phyloP scores from a whole-genome alignment of 495 filamentous ascomycete species.

The Xylaria sp. region DNA sequence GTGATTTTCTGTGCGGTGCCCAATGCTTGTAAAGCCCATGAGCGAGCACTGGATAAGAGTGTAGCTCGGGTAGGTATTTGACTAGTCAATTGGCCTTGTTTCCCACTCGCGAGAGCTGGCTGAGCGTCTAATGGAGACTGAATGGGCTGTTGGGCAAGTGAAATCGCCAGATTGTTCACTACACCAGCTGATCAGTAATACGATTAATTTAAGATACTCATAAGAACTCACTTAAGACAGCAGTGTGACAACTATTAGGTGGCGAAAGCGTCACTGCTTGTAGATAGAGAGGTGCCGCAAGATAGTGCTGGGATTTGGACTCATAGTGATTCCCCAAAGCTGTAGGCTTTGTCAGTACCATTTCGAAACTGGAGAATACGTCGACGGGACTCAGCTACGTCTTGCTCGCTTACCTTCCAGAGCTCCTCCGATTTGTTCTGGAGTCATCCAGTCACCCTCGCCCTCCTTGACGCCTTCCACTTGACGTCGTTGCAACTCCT shows the following conservation, averaged over 20 bases:
- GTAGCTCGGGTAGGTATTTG: constrained; percentile 55
- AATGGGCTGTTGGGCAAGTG: constrained; percentile 69
- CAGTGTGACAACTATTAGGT: constrained; percentile 63
- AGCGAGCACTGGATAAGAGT: constrained; percentile 47
- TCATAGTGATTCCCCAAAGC: constrained; percentile 78
- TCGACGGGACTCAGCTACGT: constrained; percentile 4
- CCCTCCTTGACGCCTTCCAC: constrained; percentile 66
- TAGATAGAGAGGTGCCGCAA: constrained; percentile 87
- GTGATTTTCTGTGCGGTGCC: constrained; percentile 42
- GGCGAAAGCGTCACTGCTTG: constrained; percentile 77
- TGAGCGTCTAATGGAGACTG: constrained; percentile 46
- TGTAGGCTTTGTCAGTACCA: constrained; percentile 36
- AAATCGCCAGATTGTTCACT: constrained; percentile 77
- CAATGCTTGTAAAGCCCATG: constrained; percentile 39
- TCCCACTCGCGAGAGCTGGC: constrained; percentile 27
- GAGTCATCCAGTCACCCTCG: constrained; percentile 76
- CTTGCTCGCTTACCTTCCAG: constrained; percentile 63
- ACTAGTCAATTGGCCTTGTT: constrained; percentile 34
- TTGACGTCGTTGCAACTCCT: constrained; percentile 72
- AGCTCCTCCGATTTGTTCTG: constrained; percentile 73
- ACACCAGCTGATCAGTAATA: constrained; percentile 16
- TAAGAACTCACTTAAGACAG: constrained; percentile 68
- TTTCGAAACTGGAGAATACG: constrained; percentile 23
- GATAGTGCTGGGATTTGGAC: constrained; percentile 69
- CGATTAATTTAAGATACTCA: neutral